Evolutionary conservation across 805 yeast genomes (phyloP).

Genomic region (Zygosaccharomyces lentus): DNA sequence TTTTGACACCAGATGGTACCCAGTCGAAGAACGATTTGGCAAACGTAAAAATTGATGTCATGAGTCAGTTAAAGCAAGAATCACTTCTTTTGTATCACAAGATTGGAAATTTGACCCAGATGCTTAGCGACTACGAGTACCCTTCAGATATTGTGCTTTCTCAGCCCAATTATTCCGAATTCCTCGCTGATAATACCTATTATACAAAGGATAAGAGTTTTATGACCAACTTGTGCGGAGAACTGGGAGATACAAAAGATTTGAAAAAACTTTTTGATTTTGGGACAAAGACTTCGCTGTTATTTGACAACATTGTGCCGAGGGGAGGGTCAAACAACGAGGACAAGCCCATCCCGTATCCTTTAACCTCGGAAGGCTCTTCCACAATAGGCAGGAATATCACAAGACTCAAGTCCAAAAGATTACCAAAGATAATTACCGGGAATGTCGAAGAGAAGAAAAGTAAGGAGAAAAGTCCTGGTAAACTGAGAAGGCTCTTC

Average conservation of each 20-base stretch:
- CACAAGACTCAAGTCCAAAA: constrained; percentile 9
- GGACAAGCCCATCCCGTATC: neutral
- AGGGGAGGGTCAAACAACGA: neutral
- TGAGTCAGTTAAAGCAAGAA: constrained; percentile 27
- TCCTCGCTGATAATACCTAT: constrained; percentile 16
- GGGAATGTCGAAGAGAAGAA: constrained; percentile 6
- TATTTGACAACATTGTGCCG: constrained; percentile 10
- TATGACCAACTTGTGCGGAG: constrained; percentile 12
- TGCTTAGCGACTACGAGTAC: constrained; percentile 27
- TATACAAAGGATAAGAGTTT: constrained; percentile 13
- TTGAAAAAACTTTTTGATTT: constrained; percentile 10
- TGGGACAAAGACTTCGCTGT: constrained; percentile 5
- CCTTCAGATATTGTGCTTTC: constrained; percentile 20
- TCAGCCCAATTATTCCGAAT: constrained; percentile 18
- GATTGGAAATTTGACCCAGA: constrained; percentile 21
- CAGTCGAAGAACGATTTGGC: neutral
- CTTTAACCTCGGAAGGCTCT: constrained; percentile 7
- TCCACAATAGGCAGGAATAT: constrained; percentile 6
- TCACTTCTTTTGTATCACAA: constrained; percentile 20
- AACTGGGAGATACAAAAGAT: constrained; percentile 10
- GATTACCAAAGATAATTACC: neutral
- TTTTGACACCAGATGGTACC: constrained; percentile 1
- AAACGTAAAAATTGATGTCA: constrained; percentile 6
- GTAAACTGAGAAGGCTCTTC: constrained; percentile 9
- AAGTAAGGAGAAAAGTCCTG: neutral